Evolutionary conservation across 73 alveolate genomes (phyloP), one percentile per base, ranked within the genome.

Genomic region (Breviolum minutum): DNA sequence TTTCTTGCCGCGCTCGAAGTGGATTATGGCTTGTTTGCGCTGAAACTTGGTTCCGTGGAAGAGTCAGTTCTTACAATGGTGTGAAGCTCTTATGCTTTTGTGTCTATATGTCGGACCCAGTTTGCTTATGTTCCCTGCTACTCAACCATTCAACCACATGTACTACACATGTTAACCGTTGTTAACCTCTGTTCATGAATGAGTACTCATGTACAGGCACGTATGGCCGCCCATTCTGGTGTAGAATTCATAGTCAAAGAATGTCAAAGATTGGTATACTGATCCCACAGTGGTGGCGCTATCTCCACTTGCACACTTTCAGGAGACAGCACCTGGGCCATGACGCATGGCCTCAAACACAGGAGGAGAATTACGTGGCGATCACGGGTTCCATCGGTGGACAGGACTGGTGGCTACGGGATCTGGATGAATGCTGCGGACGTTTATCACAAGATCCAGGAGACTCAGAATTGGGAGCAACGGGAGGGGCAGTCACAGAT

Each of bases 351-450:
- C 80, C 94, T 29, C 64, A 73, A 24, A 32, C 83, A 8, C 79
- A 29, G 40, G 98, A 92, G 60, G 81, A 63, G 48, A 66, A 76
- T 80, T 92, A 54, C 81, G 90, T 76, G 79, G 80, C 98, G 32
- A 22, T 92, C 60, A 60, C 91, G 63, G 54, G 91, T 8, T 10
- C 91, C 19, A 7, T 74, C 26, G 29, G 88, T 68, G 20, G 60
- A 26, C n/a, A 27, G 80, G 81, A 27, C 60, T 30, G 63, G 48
- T 92, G 98, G 98, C 83, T 92, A 16, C 79, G 81, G 7, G 80
- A 84, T 40, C 27, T 73, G 54, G 98, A 92, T 74, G 81, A 76
- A 10, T 92, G 98, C 66, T 63, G 71, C n/a, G 98, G 98, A 32
- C 98, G 98, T 16, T 22, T 60, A 8, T 66, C 79, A 10, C n/a